Conservation (phyloP, 225 moss, liverwort and hornwort species). For the Anthoceros angustus region DNA sequence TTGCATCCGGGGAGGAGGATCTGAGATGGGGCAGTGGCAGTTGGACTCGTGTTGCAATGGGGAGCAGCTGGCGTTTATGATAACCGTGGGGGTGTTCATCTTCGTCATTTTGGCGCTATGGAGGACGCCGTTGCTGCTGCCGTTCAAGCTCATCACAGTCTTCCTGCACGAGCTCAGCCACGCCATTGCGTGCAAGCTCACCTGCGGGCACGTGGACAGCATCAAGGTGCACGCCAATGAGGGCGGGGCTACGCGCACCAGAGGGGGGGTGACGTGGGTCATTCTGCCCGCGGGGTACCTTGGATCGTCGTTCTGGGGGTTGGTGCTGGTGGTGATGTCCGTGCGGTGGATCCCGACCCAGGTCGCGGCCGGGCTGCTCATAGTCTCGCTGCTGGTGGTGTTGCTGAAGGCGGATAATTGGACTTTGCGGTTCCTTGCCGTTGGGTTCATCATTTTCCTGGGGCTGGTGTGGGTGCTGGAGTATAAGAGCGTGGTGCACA, state of each 20-base stretch:
- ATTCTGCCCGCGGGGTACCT: conserved; percentile 99
- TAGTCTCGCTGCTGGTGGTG: conserved; percentile 60
- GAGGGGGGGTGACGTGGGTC: conserved; percentile 80
- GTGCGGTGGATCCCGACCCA: conserved; percentile 49
- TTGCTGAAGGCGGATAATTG: conserved; percentile 63
- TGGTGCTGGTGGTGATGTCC: conserved; percentile 87
- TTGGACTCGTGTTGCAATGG: conserved; percentile 32
- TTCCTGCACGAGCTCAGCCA: conserved; percentile 98
- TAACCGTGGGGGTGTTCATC: conserved; percentile 63
- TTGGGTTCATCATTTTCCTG: conserved; percentile 64
- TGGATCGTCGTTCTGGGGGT: conserved; percentile 98
- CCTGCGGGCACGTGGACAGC: conserved; percentile 93
- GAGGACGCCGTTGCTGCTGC: conserved; percentile 74
- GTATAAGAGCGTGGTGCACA: conserved; percentile 45
- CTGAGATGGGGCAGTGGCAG: conserved; percentile 50
- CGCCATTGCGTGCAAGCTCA: conserved; percentile 82
- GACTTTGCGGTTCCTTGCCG: conserved; percentile 1
- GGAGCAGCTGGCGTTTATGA: conserved; percentile 53
- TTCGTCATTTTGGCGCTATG: conserved; percentile 87
- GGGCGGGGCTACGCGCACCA: conserved; percentile 90
- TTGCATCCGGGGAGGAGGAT: no score
- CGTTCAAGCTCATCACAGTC: conserved; percentile 93
- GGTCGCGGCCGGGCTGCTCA: conserved; percentile 67
- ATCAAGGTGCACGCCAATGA: conserved; percentile 90
- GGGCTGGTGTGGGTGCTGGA: conserved; percentile 58